Base-by-base conservation (phyloP, 805 yeast genomes). In the Ogataea dorogensis region DNA sequence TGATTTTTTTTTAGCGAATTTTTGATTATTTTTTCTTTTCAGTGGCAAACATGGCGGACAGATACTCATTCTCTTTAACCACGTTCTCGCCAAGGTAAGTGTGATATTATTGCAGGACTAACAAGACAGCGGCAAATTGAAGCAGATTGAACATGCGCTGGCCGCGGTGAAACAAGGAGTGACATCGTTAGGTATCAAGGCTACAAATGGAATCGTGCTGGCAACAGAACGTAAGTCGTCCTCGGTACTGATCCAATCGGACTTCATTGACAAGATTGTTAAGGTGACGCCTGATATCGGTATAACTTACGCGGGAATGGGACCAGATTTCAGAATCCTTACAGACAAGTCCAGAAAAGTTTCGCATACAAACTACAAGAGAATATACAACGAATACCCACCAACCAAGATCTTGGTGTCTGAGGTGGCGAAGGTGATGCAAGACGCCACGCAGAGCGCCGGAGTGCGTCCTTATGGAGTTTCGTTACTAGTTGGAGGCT, bases 391-490 rank as follows among this genome's bases (percentile, higher is more conserved):
- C 59, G 98, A 93, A 64, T 86, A 93, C 63, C 99, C 98, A 9
- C 97, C 98, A 28, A 93, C 96, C 3, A 85, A 86, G 59, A 83
- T 91, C 47, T 70, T 93, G 51, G 98, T 93, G 17, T 86, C 89
- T 44, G 96, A 93, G 61, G 79, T 93, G 48, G 99, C 99, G 36
- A 85, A 85, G 56, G 81, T 88, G 36, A 94, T 93, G 86, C 99
- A 93, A 64, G 97, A 91, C 61, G 89, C 95, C n/a, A 93, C 98
- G 2, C 98, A 93, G 61, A 81, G 88, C 35, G 98, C 97, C 33
- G 99, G 98, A 64, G 96, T 93, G 46, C 79, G 99, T 59, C 99
- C 98, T n/a, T 93, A 80, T 60, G 99, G 99, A 43, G 97, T 94
- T 15, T 86, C 96, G 8, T 68, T 93, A 39, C 70, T 93, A 38